A percentile compares a stretch with the other conserved stretches of the same genome.
phyloP scores from a whole-genome alignment of 2,329 filamentous ascomycete genomes.

The Alternaria arbusti region DNA sequence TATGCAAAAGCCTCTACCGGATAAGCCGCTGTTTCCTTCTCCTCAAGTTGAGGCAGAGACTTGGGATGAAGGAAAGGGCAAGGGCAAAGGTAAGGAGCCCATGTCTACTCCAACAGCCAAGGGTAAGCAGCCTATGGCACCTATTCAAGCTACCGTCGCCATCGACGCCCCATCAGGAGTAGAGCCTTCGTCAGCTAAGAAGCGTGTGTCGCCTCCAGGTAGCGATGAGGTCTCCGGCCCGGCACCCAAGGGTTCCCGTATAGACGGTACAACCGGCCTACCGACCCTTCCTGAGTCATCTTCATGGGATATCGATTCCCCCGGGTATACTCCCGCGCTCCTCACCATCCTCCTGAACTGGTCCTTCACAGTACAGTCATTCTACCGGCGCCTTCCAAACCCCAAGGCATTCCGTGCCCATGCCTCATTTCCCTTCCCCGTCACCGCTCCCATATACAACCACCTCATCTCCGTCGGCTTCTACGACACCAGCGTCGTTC shows the following conservation, averaged over 20 bases:
- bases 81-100: background rate
- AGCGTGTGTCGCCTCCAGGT: conserved; percentile 7
- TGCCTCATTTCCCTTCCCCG: conserved; percentile 20
- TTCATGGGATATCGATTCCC: conserved; percentile 16
- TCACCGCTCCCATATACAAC: conserved; percentile 16
- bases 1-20: background rate
- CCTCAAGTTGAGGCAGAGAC: conserved; percentile 6
- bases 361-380: conserved; percentile 20
- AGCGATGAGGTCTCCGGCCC: background rate
- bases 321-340: conserved; percentile 23
- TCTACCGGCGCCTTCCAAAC: conserved; percentile 13
- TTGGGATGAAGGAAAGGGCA: background rate
- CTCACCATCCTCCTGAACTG: conserved; percentile 25
- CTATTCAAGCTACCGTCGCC: background rate
- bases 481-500: conserved; percentile 23
- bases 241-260: background rate
- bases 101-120: background rate
- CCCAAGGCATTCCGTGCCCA: conserved; percentile 19
- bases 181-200: conserved; percentile 2
- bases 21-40: conserved; percentile 13
- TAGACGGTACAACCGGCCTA: conserved; percentile 7
- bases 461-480: conserved; percentile 25
- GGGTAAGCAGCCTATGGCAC: background rate
- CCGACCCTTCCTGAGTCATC: conserved; percentile 8
- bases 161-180: conserved; percentile 11